A percentile compares a stretch with the other conserved stretches of the same genome.
phyloP scores from a whole-genome alignment of 331 rosid species.

The Malus hybrid region DNA sequence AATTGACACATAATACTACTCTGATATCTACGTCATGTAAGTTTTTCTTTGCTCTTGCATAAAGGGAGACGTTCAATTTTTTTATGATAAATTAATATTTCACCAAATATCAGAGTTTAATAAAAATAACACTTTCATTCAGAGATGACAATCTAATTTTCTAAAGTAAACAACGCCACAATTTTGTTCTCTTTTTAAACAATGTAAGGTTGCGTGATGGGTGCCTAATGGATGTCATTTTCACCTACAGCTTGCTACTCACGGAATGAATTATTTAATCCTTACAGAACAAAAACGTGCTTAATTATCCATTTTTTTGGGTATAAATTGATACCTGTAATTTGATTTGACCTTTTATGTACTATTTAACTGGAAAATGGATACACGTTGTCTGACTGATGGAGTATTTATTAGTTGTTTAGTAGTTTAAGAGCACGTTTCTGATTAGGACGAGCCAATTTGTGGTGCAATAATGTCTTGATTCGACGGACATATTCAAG shows the following conservation, averaged over 20 bases:
- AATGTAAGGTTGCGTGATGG: background rate
- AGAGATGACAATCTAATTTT: too few relatives aligned
- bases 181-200: background rate
- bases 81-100: too few relatives aligned
- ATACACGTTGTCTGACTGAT: background rate
- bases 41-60: too few relatives aligned
- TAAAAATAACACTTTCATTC: too few relatives aligned
- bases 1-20: too few relatives aligned
- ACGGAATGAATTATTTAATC: background rate
- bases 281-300: slow-evolving; percentile 12
- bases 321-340: background rate
- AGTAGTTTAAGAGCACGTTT: background rate
- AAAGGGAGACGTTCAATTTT: too few relatives aligned
- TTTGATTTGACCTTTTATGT: background rate
- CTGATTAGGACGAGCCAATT: background rate
- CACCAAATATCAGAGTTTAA: too few relatives aligned
- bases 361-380: background rate
- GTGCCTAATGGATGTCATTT: background rate
- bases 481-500: background rate
- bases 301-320: background rate
- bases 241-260: background rate
- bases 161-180: background rate
- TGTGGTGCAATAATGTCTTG: background rate
- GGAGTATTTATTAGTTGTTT: background rate
- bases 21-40: too few relatives aligned